A percentile compares a stretch with the other conserved stretches of the same genome.
These are phyloP conservation scores for Pseudocercospora pini-densiflorae DNA, from an alignment of 2,329 filamentous ascomycete species.

Conservation along the genomic window DNA sequence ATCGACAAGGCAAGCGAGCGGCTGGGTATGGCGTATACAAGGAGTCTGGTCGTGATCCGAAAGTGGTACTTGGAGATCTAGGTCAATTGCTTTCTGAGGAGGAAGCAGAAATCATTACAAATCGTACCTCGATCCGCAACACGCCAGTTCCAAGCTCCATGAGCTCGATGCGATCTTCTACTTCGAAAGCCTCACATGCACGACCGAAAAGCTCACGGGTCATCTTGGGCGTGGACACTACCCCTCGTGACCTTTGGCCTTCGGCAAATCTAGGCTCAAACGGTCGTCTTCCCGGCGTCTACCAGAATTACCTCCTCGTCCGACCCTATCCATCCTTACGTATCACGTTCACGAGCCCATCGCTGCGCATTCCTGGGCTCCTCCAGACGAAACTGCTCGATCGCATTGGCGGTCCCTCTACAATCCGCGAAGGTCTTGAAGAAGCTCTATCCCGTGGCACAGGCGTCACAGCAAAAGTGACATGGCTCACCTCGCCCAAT, in stretches of 20 bases:
- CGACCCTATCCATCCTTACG: conserved; percentile 68
- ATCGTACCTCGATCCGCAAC: conserved; percentile 16
- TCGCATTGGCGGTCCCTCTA: conserved; percentile 46
- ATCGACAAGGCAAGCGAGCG: conserved; percentile 28
- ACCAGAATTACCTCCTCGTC: conserved; percentile 62
- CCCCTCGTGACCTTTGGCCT: conserved; percentile 35
- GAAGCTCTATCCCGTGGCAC: conserved; percentile 45
- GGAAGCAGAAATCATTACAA: conserved; percentile 40
- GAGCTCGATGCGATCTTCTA: conserved; percentile 7
- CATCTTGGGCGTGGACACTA: conserved; percentile 38
- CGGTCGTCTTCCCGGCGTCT: conserved; percentile 44
- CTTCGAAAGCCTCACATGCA: not conserved
- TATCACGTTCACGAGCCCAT: conserved; percentile 71
- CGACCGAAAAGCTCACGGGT: conserved; percentile 18
- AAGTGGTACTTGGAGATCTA: conserved; percentile 35
- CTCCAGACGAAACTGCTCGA: conserved; percentile 54
- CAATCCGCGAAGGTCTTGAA: conserved; percentile 44
- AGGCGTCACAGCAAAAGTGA: conserved; percentile 50
- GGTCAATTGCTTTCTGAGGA: conserved; percentile 38
- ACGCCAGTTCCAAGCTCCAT: not conserved
- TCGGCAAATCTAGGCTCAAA: conserved; percentile 37
- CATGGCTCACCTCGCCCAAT: conserved; percentile 40
- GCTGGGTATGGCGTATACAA: conserved; percentile 22
- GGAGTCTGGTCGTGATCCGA: conserved; percentile 29
- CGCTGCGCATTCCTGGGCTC: conserved; percentile 69